Evolutionary conservation across 441 rosid species (phyloP), one percentile per base, ranked within the genome.

Genomic region (Flueggea neowawraea): DNA sequence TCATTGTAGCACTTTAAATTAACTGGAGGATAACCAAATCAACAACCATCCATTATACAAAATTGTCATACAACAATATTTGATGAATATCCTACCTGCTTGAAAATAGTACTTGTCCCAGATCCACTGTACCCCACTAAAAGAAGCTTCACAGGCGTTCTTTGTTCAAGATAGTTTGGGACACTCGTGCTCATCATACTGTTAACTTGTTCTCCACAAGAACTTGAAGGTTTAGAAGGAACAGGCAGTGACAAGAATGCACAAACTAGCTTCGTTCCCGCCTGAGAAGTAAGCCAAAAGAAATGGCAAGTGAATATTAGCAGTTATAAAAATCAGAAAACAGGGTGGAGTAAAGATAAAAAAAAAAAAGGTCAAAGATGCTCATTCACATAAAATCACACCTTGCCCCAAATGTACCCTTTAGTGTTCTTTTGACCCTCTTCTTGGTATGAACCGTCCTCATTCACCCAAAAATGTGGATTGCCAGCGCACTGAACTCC

Each of bases 401-500:
- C 99, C 88, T 89, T 95, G 59, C 96, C 94, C 99, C 99, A 95
- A 68, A 94, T 87, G 68, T 78, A 72, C 65, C 96, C 97, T 64
- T 81, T 87, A 12, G 87, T 80, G 69, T 91, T 86, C 77, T 72
- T 95, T 75, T 95, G 99, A 49, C 99, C 99, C 80, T 91, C 99
- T 76, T 91, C 97, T 75, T 66, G 80, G 75, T 86, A 95, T 12
- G 88, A 91, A 10, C 99, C 99, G 75, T 95, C 99, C 58, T 86
- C 96, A 53, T 79, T 86, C 69, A 91, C 96, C 99, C 97, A 95
- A 75, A 87, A 91, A 77, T 89, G 96, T 4, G 97, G 96, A 55
- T 89, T 86, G 36, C 97, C 99, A n/a, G 96, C 96, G 67, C 97
- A 91, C 2, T 85, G 95, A 75, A 89, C 95, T 65, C 97, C 99